A percentile compares a stretch with the other conserved stretches of the same genome.
Evolutionary conservation across 345 rosid genomes (phyloP).

Genomic region (Lepidium didymum): DNA sequence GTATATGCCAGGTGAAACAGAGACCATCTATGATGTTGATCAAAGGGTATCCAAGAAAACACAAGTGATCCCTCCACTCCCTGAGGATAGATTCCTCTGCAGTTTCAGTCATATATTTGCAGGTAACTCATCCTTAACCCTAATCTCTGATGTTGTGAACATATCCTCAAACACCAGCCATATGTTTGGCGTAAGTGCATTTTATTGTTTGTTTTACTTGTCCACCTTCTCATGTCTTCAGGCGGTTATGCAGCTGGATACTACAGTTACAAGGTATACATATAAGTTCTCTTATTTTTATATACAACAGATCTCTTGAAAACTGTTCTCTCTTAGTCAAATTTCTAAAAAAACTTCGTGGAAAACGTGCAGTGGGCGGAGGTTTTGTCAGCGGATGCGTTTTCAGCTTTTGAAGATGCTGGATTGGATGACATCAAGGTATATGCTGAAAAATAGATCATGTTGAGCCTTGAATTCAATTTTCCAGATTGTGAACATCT

Average conservation of each 20-base stretch:
- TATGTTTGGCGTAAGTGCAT: neutral
- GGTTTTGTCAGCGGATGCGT: slow-evolving; percentile 97
- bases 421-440: slow-evolving; percentile 78
- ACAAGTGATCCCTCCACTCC: slow-evolving; percentile 76
- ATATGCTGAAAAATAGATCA: neutral
- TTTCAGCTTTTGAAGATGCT: slow-evolving; percentile 97
- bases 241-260: slow-evolving; percentile 99
- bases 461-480: neutral
- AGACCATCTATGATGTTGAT: slow-evolving; percentile 76
- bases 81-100: slow-evolving; percentile 84
- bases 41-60: slow-evolving; percentile 58
- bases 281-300: neutral
- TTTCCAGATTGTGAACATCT: neutral
- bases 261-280: slow-evolving; percentile 89
- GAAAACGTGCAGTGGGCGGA: slow-evolving; percentile 83
- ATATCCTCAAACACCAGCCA: neutral
- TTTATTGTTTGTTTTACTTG: neutral
- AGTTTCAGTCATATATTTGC: slow-evolving; percentile 88
- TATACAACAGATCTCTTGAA: neutral
- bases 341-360: neutral
- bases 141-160: neutral
- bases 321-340: neutral
- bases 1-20: slow-evolving; percentile 68
- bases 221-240: slow-evolving; percentile 16
- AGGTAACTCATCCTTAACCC: slow-evolving; percentile 31